Percentiles rank a stretch among this genome's conserved stretches.
These are phyloP conservation scores for Endoconidiophora polonica DNA, from an alignment of 2,329 filamentous ascomycete species.

Conservation along the genomic window DNA sequence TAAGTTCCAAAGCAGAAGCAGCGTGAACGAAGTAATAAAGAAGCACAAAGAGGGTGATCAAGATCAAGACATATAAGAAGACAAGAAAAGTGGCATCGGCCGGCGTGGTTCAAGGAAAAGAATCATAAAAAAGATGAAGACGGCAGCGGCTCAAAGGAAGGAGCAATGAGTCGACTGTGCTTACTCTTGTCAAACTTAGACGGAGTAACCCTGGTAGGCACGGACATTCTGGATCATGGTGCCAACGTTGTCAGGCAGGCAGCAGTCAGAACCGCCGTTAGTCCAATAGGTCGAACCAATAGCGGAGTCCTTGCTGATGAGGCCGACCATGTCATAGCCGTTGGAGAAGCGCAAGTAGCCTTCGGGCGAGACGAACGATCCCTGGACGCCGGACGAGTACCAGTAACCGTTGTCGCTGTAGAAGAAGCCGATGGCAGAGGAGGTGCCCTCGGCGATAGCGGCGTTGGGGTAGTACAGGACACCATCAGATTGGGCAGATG, in stretches of 20 bases:
- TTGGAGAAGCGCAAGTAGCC: constrained; percentile 3
- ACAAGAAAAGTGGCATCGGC: no score
- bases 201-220: constrained; percentile 7
- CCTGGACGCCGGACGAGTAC: constrained; percentile 7
- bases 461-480: background rate
- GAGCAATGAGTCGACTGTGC: background rate
- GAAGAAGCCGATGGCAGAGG: background rate
- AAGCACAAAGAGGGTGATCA: background rate
- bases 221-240: constrained; percentile 7
- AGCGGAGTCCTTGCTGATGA: constrained; percentile 2
- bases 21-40: background rate
- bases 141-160: background rate
- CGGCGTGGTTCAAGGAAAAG: no score
- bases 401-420: constrained; percentile 8
- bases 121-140: background rate
- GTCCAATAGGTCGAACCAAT: constrained; percentile 8
- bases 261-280: constrained; percentile 6
- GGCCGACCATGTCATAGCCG: background rate
- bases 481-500: background rate
- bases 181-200: background rate
- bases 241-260: constrained; percentile 10
- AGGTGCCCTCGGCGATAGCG: background rate
- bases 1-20: background rate
- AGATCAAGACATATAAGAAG: background rate
- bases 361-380: constrained; percentile 4